Percentiles rank a stretch among this genome's conserved stretches.
phyloP scores from a whole-genome alignment of 2,329 filamentous ascomycete genomes.

The Biscogniauxia marginata region DNA sequence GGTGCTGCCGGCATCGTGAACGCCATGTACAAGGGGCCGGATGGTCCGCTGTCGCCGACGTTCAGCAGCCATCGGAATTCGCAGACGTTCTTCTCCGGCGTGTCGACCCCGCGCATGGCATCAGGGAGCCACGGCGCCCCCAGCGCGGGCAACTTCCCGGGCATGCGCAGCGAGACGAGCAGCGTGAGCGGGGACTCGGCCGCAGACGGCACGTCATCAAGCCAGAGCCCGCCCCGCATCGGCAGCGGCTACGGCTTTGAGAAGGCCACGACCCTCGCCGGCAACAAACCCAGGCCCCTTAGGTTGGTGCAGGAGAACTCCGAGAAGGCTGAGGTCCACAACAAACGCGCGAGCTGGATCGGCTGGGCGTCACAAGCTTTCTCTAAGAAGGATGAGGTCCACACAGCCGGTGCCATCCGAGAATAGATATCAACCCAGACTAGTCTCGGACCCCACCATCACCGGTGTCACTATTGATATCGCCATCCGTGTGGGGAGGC shows the following conservation, averaged over 20 bases:
- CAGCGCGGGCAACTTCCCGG: conserved; percentile 66
- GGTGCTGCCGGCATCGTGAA: conserved; percentile 72
- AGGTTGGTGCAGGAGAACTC: conserved; percentile 80
- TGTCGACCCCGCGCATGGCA: conserved; percentile 28
- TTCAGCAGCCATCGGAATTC: conserved; percentile 58
- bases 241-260: conserved; percentile 40
- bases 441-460: not conserved
- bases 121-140: conserved; percentile 48
- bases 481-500: not conserved
- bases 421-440: conserved; percentile 14
- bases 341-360: conserved; percentile 65
- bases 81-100: conserved; percentile 59
- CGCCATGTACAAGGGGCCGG: conserved; percentile 82
- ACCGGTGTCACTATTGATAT: too few relatives aligned
- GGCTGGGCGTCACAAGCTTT: conserved; percentile 50
- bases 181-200: conserved; percentile 68
- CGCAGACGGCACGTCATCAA: conserved; percentile 51
- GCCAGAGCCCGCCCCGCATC: conserved; percentile 52
- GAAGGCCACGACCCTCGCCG: conserved; percentile 59
- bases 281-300: conserved; percentile 79
- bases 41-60: conserved; percentile 60
- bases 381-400: conserved; percentile 50
- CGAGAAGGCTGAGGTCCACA: conserved; percentile 46
- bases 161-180: conserved; percentile 64
- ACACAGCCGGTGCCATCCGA: conserved; percentile 13